These are phyloP conservation scores for Boletellus ananiceps DNA, from an alignment of 768 basidiomycete genomes.

Conservation along the genomic window DNA sequence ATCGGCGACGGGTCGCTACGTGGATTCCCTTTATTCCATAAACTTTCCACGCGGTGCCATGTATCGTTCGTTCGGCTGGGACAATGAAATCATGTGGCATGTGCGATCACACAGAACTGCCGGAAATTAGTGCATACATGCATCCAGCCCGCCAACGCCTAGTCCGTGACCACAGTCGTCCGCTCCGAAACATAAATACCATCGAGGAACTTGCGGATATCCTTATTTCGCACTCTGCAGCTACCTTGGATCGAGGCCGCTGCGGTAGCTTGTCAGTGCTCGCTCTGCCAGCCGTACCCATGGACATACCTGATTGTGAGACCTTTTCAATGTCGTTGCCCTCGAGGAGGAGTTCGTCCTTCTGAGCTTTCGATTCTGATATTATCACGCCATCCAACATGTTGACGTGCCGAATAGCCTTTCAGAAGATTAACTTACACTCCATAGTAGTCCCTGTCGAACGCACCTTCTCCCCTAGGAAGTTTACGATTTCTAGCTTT, in stretches of 20 bases:
- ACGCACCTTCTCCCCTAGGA: conserved; percentile 87
- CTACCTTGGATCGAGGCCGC: conserved; percentile 96
- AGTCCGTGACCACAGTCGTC: conserved; percentile 53
- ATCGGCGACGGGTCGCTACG: conserved; percentile 75
- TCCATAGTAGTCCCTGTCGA: background rate
- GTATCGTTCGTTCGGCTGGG: conserved; percentile 3
- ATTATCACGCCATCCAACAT: conserved; percentile 90
- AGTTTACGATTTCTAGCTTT: conserved; percentile 88
- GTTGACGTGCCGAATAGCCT: conserved; percentile 88
- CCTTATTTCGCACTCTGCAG: conserved; percentile 98
- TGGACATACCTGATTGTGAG: conserved; percentile 79
- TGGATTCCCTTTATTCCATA: conserved; percentile 82
- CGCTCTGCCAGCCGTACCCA: background rate
- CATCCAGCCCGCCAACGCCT: conserved; percentile 14
- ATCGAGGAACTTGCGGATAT: conserved; percentile 98
- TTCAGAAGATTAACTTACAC: background rate
- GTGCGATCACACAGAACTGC: conserved; percentile 26
- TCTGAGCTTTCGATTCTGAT: conserved; percentile 83
- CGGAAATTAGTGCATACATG: conserved; percentile 19
- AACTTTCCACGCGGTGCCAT: conserved; percentile 2
- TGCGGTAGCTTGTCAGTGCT: conserved; percentile 25
- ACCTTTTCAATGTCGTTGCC: conserved; percentile 97
- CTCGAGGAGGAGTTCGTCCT: conserved; percentile 91
- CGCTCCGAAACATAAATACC: conserved; percentile 89
- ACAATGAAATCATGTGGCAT: conserved; percentile 16